Conservation (phyloP, 2,329 filamentous ascomycete genomes). For the Plenodomus lindquistii region DNA sequence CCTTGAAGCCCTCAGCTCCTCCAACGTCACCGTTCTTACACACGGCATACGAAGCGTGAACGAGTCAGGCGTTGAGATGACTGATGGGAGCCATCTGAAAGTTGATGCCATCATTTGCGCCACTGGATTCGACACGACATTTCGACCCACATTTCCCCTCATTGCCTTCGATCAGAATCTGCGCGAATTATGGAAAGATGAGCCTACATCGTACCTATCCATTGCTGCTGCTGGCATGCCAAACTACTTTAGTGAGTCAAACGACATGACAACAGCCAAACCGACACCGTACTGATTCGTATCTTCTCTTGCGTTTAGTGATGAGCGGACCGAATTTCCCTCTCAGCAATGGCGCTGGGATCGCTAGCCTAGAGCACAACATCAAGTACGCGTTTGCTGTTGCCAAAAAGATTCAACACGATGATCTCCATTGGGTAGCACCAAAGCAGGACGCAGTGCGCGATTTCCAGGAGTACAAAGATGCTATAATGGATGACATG, state of each 20-base stretch:
- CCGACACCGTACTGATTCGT: no score
- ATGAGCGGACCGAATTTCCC: slow-evolving; percentile 28
- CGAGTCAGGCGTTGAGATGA: slow-evolving; percentile 43
- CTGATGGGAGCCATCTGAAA: no score
- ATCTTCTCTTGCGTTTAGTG: background rate
- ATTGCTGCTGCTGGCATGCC: slow-evolving; percentile 1
- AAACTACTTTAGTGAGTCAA: slow-evolving; percentile 3
- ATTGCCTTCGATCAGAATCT: background rate
- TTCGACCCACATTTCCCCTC: background rate
- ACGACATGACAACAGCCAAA: no score
- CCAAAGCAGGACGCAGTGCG: slow-evolving; percentile 34
- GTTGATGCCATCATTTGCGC: no score
- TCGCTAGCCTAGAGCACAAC: slow-evolving; percentile 47
- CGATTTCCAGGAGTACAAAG: slow-evolving; percentile 46
- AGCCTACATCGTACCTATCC: slow-evolving; percentile 1
- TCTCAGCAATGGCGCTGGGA: slow-evolving; percentile 46
- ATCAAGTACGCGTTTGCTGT: slow-evolving; percentile 47
- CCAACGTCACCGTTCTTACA: background rate
- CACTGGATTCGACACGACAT: background rate
- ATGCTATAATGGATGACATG: slow-evolving; percentile 36
- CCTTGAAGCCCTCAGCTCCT: no score
- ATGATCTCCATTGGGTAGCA: slow-evolving; percentile 46
- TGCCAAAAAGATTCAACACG: slow-evolving; percentile 47
- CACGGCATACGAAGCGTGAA: background rate
- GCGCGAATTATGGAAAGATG: background rate